These are phyloP conservation scores for Platismatia glauca DNA, from an alignment of 495 filamentous ascomycete species.

Conservation along the genomic window DNA sequence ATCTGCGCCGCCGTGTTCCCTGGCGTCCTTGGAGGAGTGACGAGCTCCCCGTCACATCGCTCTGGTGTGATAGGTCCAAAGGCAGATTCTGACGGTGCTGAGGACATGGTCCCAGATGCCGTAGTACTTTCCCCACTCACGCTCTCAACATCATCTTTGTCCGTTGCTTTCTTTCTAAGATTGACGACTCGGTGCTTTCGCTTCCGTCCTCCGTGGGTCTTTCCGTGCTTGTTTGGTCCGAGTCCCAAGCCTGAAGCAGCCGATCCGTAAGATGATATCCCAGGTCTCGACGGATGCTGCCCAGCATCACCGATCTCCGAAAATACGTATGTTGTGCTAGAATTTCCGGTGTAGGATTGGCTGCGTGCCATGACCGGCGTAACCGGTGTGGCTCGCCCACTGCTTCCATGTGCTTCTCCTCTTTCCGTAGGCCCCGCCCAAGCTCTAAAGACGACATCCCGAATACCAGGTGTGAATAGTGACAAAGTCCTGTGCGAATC, in stretches of 20 bases:
- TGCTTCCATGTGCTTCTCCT: constrained; percentile 47
- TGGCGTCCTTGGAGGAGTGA: constrained; percentile 37
- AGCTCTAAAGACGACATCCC: constrained; percentile 79
- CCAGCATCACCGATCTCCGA: constrained; percentile 44
- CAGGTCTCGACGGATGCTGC: constrained; percentile 38
- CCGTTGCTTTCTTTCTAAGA: constrained; percentile 57
- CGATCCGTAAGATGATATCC: constrained; percentile 34
- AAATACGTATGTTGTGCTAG: constrained; percentile 54
- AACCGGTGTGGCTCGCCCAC: constrained; percentile 20
- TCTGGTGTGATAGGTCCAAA: constrained; percentile 41
- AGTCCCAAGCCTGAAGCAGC: constrained; percentile 52
- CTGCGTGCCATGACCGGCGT: constrained; percentile 44
- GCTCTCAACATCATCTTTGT: constrained; percentile 44
- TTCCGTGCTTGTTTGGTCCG: constrained; percentile 54
- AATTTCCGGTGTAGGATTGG: constrained; percentile 51
- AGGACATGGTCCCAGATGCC: constrained; percentile 30
- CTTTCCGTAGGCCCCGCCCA: constrained; percentile 79
- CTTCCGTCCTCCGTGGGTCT: constrained; percentile 56
- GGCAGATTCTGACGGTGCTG: constrained; percentile 41
- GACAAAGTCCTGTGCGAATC: constrained; percentile 81
- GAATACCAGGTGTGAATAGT: constrained; percentile 72
- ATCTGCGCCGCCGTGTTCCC: constrained; percentile 27
- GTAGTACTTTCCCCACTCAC: constrained; percentile 44
- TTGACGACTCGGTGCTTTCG: constrained; percentile 94
- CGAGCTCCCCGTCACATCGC: constrained; percentile 39